A percentile compares a stretch with the other conserved stretches of the same genome.
These are phyloP conservation scores for Saitozyma podzolica DNA, from an alignment of 768 basidiomycete genomes.

Conservation along the genomic window DNA sequence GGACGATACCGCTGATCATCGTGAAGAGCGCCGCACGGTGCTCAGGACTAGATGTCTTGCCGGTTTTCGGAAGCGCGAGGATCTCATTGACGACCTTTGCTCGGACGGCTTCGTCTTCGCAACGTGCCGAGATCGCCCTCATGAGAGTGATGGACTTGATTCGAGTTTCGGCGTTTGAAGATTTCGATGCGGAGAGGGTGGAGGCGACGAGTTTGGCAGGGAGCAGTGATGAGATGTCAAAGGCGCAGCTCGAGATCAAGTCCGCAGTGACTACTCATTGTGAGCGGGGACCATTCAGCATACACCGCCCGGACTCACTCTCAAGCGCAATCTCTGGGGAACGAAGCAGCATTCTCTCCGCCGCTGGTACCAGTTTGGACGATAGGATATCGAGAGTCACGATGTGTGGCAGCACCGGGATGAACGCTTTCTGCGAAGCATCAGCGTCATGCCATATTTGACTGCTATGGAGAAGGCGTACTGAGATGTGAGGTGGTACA, in stretches of 20 bases:
- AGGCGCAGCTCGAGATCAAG: constrained; percentile 62
- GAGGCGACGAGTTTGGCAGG: constrained; percentile 60
- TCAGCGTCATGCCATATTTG: constrained; percentile 42
- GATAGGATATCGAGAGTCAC: constrained; percentile 61
- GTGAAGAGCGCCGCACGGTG: constrained; percentile 78
- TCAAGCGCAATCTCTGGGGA: constrained; percentile 76
- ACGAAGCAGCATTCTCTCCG: constrained; percentile 77
- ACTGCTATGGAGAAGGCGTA: constrained; percentile 41
- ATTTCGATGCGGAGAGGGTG: constrained; percentile 54
- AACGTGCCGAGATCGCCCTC: constrained; percentile 53
- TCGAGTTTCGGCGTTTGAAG: constrained; percentile 66
- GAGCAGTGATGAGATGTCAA: constrained; percentile 64
- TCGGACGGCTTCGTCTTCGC: constrained; percentile 52
- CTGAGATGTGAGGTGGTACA: constrained; percentile 62
- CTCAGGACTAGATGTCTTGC: constrained; percentile 84
- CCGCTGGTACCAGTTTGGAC: constrained; percentile 63
- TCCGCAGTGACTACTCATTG: constrained; percentile 58
- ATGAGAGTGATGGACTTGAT: constrained; percentile 63
- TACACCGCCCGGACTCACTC: constrained; percentile 55
- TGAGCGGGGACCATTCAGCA: constrained; percentile 8
- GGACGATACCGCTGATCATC: constrained; percentile 65
- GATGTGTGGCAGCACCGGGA: constrained; percentile 64
- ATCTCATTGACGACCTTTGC: constrained; percentile 65
- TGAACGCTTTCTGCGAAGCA: constrained; percentile 47
- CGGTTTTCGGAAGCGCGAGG: constrained; percentile 70